Evolutionary conservation across 1,284 basidiomycete species (phyloP).

Genomic region (Acaromyces ingoldii): DNA sequence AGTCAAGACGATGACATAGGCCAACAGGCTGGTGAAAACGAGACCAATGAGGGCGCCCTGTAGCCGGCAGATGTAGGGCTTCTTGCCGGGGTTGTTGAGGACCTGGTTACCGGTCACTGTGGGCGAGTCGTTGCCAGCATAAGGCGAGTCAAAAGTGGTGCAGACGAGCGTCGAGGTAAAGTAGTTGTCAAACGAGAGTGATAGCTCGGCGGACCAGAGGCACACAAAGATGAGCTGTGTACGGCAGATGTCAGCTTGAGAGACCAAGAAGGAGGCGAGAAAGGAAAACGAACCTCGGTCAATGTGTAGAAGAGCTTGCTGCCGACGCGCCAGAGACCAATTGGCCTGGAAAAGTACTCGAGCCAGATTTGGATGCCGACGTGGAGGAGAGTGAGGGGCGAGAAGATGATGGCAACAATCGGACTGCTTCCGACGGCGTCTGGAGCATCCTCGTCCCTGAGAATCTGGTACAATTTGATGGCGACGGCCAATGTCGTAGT

Average conservation of each 20-base stretch:
- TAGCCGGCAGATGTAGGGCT: slow-evolving; percentile 61
- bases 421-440: slow-evolving; percentile 75
- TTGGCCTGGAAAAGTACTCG: slow-evolving; percentile 83
- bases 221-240: slow-evolving; percentile 74
- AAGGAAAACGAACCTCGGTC: slow-evolving; percentile 18
- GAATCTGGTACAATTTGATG: slow-evolving; percentile 65
- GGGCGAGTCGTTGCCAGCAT: background rate
- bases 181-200: slow-evolving; percentile 82
- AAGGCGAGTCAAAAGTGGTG: slow-evolving; percentile 18
- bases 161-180: slow-evolving; percentile 80
- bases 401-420: slow-evolving; percentile 77
- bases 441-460: slow-evolving; percentile 58
- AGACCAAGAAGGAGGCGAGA: background rate
- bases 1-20: slow-evolving; percentile 42
- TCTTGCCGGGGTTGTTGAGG: slow-evolving; percentile 46
- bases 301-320: slow-evolving; percentile 45
- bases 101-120: slow-evolving; percentile 59
- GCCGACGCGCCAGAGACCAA: slow-evolving; percentile 70
- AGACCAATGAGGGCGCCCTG: slow-evolving; percentile 53
- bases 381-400: slow-evolving; percentile 75
- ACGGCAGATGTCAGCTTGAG: slow-evolving; percentile 6
- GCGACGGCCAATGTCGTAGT: slow-evolving; percentile 73
- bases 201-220: slow-evolving; percentile 82
- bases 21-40: slow-evolving; percentile 54
- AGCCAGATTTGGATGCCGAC: slow-evolving; percentile 58